Base-by-base conservation (phyloP, 306 rosid species). In the Vicia faba region DNA sequence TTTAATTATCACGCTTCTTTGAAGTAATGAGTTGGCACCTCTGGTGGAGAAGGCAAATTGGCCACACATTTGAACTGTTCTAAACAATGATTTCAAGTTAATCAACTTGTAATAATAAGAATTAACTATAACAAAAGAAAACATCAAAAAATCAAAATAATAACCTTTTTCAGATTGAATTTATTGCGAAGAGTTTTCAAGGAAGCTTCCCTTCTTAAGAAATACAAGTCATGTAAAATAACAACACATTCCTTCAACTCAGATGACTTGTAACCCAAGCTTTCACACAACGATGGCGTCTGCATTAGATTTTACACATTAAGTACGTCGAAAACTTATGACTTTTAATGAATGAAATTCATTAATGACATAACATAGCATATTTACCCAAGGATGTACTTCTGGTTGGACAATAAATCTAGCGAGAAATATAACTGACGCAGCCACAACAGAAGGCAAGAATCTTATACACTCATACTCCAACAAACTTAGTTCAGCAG, bases 391-490 rank as follows among this genome's bases (percentile, higher is more conserved):
- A 23, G 97, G 90, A 70, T 82, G 81, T 25, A 33, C 25, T 50
- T 79, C 83, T 4, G 96, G 88, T 3, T 26, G 31, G 36, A 81
- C 44, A 2, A 86, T 86, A 66, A 83, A 89, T 55, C 82, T 90
- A 1, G 99, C 83, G 11, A 90, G 86, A 81, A 86, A 93, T 23
- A 84, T 51, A 14, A 67, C 91, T 0, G 99, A 88, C 0, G 97
- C 95, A 54, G 97, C 97, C 19, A 93, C 66, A 83, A 85, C 31
- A 13, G 99, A 89, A 66, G 99, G 97, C 70, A 86, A 69, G 70
- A 82, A 88, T 61, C 75, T 85, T 6, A 90, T 56, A 61, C 89
- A 84, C 9, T 57, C 72, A 44, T 90, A 90, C 5, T 89, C 97
- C 69, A 93, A 59, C 77, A 93, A 75, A 19, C 99, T 88, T 54